Conservation (phyloP, 139 green algal genomes). For the Asterochloris sp. region DNA sequence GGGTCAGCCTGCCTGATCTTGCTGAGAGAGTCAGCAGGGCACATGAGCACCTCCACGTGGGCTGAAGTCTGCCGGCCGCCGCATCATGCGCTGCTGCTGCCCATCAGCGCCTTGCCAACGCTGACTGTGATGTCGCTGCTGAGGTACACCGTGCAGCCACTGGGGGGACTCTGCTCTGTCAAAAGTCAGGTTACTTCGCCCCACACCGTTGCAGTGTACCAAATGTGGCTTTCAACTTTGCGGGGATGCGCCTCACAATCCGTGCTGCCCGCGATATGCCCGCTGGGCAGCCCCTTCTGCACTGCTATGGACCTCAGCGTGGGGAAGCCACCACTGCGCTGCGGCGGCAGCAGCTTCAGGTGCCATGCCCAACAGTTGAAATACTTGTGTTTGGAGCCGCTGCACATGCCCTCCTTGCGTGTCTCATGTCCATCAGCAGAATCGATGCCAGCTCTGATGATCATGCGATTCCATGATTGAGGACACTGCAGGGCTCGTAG, state of each 20-base stretch:
- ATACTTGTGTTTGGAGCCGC: neutral
- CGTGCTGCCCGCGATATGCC: conserved; percentile 4
- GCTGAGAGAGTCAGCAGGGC: neutral
- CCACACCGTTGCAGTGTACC: conserved; percentile 34
- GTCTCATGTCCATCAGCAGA: too few relatives aligned
- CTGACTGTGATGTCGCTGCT: conserved; percentile 16
- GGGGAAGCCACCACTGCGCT: conserved; percentile 25
- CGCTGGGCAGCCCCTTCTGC: conserved; percentile 12
- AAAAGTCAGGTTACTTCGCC: conserved; percentile 27
- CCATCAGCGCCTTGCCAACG: conserved; percentile 32
- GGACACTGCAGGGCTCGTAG: too few relatives aligned
- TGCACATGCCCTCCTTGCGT: too few relatives aligned
- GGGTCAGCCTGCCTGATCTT: neutral
- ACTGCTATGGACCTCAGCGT: conserved; percentile 37
- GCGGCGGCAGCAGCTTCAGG: conserved; percentile 12
- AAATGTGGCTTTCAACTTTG: conserved; percentile 32
- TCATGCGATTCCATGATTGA: too few relatives aligned
- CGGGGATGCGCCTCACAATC: conserved; percentile 14
- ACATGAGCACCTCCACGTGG: neutral
- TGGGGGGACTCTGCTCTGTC: conserved; percentile 18
- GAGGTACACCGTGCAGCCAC: neutral
- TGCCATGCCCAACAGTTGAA: too few relatives aligned
- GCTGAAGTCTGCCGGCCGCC: neutral
- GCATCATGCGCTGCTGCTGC: neutral
- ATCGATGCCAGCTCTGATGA: too few relatives aligned